Evolutionary conservation across 2,329 filamentous ascomycete genomes (phyloP).

Genomic region (Phyllosticta citriasiana): DNA sequence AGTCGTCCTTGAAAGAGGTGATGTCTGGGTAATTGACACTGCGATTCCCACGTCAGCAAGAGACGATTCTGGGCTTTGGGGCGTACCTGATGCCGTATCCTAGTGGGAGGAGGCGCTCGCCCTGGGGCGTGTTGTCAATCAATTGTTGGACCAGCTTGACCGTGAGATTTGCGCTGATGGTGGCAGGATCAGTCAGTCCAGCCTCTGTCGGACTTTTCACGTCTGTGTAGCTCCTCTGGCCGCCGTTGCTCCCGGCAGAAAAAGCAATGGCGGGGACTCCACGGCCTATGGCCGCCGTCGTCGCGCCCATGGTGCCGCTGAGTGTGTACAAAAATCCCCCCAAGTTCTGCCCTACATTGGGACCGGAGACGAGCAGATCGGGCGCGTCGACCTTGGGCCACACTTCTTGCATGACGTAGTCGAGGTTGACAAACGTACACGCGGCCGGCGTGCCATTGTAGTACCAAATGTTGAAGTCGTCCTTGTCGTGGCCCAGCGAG

Average conservation of each 20-base stretch:
- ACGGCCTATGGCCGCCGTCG: conserved; percentile 41
- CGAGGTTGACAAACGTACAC: conserved; percentile 46
- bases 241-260: conserved; percentile 31
- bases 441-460: conserved; percentile 51
- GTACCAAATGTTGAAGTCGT: conserved; percentile 48
- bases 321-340: conserved; percentile 42
- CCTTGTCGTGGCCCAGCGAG: conserved; percentile 41
- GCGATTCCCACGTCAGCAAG: not conserved
- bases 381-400: conserved; percentile 40
- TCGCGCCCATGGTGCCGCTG: conserved; percentile 31
- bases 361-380: conserved; percentile 46
- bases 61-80: not conserved
- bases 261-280: conserved; percentile 43
- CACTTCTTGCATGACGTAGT: conserved; percentile 42
- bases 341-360: conserved; percentile 46
- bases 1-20: conserved; percentile 27
- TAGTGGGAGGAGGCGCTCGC: conserved; percentile 32
- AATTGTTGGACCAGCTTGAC: conserved; percentile 37
- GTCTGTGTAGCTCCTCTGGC: conserved; percentile 34
- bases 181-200: conserved; percentile 31
- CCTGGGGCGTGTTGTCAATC: conserved; percentile 26
- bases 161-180: conserved; percentile 33
- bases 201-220: conserved; percentile 28
- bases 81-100: conserved; percentile 39
- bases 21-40: conserved; percentile 41